A percentile compares a stretch with the other conserved stretches of the same genome.
These are phyloP conservation scores for Solanum peruvianum DNA, from an alignment of 257 asterid species.

Conservation along the genomic window DNA sequence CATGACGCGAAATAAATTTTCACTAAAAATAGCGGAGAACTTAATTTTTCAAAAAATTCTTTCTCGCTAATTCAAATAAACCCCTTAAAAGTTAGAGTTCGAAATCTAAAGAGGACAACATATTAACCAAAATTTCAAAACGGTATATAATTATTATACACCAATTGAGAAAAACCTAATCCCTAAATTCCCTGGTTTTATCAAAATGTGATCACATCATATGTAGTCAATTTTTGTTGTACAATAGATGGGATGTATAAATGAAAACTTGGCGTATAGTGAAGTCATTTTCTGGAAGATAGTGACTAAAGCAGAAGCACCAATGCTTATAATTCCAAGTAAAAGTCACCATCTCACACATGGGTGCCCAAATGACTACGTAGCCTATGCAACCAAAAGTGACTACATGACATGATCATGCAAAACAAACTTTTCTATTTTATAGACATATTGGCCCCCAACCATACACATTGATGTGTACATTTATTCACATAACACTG, in stretches of 20 bases:
- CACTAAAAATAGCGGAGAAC: too few relatives aligned
- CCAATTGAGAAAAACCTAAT: not conserved
- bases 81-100: not conserved
- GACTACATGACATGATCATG: slow-evolving; percentile 1
- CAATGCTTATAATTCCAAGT: not conserved
- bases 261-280: not conserved
- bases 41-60: too few relatives aligned
- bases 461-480: not conserved
- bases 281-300: not conserved
- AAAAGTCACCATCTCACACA: slow-evolving; percentile 1
- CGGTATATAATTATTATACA: not conserved
- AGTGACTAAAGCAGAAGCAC: slow-evolving; percentile 1
- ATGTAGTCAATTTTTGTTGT: not conserved
- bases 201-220: not conserved
- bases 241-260: not conserved
- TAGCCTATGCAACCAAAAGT: slow-evolving; percentile 1
- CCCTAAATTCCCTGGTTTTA: not conserved
- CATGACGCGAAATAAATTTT: not conserved
- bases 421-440: not conserved
- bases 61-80: not conserved
- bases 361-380: slow-evolving; percentile 2
- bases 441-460: not conserved
- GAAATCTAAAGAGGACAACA: too few relatives aligned
- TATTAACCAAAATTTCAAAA: too few relatives aligned
- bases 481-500: not conserved